Evolutionary conservation across 2,329 filamentous ascomycete species (phyloP).

Genomic region (Paecilomyces sp.): DNA sequence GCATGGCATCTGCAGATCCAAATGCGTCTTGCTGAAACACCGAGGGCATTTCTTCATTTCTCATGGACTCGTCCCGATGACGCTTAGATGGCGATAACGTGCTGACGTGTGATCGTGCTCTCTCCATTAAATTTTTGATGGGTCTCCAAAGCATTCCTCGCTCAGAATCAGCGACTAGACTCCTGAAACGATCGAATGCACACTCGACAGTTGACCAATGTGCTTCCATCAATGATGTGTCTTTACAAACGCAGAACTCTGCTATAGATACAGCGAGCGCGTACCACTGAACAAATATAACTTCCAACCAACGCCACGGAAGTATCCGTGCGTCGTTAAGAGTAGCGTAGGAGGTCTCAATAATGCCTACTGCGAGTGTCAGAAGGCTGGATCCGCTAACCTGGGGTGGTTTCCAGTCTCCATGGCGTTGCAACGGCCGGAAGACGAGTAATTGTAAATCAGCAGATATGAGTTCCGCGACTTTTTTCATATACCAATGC

Average conservation of each 20-base stretch:
- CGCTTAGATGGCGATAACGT: neutral
- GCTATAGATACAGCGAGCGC: neutral
- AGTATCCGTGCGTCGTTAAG: neutral
- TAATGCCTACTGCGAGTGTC: neutral
- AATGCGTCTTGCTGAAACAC: neutral
- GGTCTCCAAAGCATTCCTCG: neutral
- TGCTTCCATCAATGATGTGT: neutral
- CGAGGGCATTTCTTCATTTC: neutral
- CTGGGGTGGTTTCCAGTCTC: constrained; percentile 15
- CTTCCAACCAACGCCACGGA: neutral
- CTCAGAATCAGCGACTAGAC: neutral
- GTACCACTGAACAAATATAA: neutral
- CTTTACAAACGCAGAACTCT: neutral
- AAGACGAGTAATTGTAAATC: constrained; percentile 21
- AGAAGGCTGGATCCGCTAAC: constrained; percentile 4
- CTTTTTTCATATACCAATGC: constrained; percentile 18
- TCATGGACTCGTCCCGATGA: neutral
- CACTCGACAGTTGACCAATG: neutral
- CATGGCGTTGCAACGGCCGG: constrained; percentile 18
- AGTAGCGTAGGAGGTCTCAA: neutral
- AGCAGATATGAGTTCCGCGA: constrained; percentile 14
- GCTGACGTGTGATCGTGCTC: neutral
- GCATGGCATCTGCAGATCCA: neutral
- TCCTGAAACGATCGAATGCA: neutral
- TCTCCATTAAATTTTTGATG: neutral